phyloP scores from a whole-genome alignment of 2,329 filamentous ascomycete genomes.

The Drechslera avenae region DNA sequence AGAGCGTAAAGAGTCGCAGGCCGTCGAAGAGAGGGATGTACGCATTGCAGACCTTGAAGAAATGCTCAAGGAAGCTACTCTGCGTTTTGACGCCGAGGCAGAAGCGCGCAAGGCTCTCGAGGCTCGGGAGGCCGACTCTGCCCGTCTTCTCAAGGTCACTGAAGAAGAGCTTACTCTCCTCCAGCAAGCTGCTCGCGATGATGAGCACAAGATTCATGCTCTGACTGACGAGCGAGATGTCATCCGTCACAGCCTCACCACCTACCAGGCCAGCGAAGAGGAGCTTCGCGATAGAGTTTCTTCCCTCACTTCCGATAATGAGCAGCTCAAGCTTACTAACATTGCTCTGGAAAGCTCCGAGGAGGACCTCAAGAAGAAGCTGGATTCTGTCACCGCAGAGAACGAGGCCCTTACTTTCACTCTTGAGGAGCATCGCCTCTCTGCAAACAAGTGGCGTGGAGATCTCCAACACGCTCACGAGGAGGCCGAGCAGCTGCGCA shows the following conservation, averaged over 20 bases:
- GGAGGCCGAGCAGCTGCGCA: slow-evolving; percentile 70
- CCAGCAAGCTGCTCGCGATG: slow-evolving; percentile 50
- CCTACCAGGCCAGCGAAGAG: slow-evolving; percentile 46
- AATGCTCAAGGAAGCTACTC: slow-evolving; percentile 41
- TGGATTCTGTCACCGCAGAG: slow-evolving; percentile 61
- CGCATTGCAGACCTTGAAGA: slow-evolving; percentile 45
- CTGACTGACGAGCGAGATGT: slow-evolving; percentile 52
- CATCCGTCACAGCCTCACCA: slow-evolving; percentile 47
- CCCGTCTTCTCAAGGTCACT: slow-evolving; percentile 54
- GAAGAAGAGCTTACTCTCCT: slow-evolving; percentile 57
- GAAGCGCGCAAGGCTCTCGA: slow-evolving; percentile 52
- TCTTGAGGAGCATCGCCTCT: slow-evolving; percentile 67
- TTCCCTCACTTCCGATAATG: slow-evolving; percentile 62
- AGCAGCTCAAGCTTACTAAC: slow-evolving; percentile 57
- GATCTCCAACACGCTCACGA: slow-evolving; percentile 60
- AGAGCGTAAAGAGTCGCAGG: slow-evolving; percentile 37
- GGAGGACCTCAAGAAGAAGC: slow-evolving; percentile 58
- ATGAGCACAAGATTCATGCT: slow-evolving; percentile 49
- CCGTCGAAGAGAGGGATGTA: slow-evolving; percentile 38
- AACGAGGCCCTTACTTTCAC: slow-evolving; percentile 66
- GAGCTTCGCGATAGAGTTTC: slow-evolving; percentile 58
- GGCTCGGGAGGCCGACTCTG: slow-evolving; percentile 51
- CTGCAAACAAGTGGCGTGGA: slow-evolving; percentile 63
- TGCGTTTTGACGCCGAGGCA: slow-evolving; percentile 48
- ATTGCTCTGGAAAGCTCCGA: slow-evolving; percentile 39